Base-by-base conservation (phyloP, 163 green algal species). In the Chlorella variabilis region DNA sequence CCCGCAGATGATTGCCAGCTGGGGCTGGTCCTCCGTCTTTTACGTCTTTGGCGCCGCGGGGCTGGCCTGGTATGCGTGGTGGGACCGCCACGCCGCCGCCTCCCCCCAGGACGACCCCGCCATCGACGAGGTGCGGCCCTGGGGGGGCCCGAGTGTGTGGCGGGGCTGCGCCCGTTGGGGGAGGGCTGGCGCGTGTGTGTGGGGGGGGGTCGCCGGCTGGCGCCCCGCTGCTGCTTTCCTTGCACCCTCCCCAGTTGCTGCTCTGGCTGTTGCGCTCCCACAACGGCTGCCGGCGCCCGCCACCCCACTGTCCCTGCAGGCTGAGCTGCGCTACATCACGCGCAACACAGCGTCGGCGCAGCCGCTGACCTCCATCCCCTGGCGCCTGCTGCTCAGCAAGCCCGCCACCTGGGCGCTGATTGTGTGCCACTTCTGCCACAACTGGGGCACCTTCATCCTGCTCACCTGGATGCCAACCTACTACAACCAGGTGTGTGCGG, bases 401-500 rank as follows among this genome's bases (percentile, higher is more conserved):
- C 63, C 85, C 11, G 65, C 88, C n/a, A 86, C 91, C 21, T 93
- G 89, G 89, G 89, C 89, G 20, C 83, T 92, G 31, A 92, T 92
- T 58, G 36, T 97, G 7, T 95, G 85, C 69, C 96, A 99, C 89
- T 99, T 99, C 86, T 99, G 96, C 89, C 95, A 99, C 90, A 99
- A 99, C 88, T 99, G 94, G 94, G 96, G 96, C 76, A 97, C 94
- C 51, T 99, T 98, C 90, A 97, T 98, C 85, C 88, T 99, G 75
- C 92, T 99, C 4, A 98, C 96, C 0, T 99, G 96, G 96, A 99
- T 99, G 97, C 97, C 97, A n/a, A 96, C 93, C 27, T 99, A 99
- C 89, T 99, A 99, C 92, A 97, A 95, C 77, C 88, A 98, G 79
- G 89, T 92, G n/a, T n/a, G n/a, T n/a, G n/a, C n/a, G n/a, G n/a